Conservation (phyloP, 2,329 filamentous ascomycete species). For the Fusarium nanum region DNA sequence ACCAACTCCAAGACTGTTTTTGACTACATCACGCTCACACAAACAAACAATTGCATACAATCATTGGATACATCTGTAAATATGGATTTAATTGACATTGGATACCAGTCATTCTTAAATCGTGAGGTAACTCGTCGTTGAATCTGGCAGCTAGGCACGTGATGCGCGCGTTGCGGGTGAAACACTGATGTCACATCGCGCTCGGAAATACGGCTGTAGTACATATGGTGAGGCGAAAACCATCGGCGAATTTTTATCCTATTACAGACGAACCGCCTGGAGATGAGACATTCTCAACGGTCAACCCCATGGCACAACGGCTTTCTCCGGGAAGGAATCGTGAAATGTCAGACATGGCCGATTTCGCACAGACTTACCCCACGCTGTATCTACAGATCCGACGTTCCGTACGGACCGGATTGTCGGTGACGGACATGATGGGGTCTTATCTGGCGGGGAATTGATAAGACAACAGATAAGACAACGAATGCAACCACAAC, state of each 20-base stretch:
- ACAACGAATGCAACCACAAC: neutral
- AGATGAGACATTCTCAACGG: neutral
- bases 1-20: no score
- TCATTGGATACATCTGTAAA: no score
- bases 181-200: neutral
- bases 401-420: neutral
- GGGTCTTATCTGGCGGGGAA: neutral
- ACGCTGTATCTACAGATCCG: neutral
- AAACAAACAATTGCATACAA: no score
- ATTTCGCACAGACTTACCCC: neutral
- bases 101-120: no score
- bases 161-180: fast-evolving
- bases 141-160: no score
- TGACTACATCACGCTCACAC: no score
- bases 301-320: neutral
- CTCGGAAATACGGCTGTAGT: neutral
- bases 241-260: neutral
- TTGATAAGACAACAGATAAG: neutral
- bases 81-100: no score
- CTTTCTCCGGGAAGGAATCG: fast-evolving
- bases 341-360: neutral
- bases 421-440: neutral
- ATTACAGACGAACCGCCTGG: neutral
- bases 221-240: fast-evolving
- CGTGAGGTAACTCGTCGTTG: no score